phyloP scores from a whole-genome alignment of 305 asterid genomes.

The Rubia peregrina region DNA sequence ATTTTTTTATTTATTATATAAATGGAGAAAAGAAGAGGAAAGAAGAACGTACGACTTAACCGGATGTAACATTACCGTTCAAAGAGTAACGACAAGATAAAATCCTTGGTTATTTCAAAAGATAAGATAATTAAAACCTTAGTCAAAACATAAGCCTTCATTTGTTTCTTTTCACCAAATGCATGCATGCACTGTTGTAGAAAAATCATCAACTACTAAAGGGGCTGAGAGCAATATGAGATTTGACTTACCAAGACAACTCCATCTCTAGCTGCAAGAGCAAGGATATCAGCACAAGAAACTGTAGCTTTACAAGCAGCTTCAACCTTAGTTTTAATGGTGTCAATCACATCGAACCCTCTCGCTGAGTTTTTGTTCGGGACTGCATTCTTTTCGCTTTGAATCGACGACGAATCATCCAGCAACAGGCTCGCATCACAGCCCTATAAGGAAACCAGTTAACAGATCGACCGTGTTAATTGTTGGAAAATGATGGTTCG shows the following conservation, averaged over 20 bases:
- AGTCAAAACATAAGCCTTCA: too few species aligned
- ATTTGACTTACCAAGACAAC: constrained; percentile 14
- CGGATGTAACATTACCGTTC: too few species aligned
- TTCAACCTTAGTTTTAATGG: constrained; percentile 15
- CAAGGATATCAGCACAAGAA: constrained; percentile 19
- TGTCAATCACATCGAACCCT: constrained; percentile 12
- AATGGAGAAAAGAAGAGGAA: too few species aligned
- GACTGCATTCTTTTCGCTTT: constrained; percentile 12
- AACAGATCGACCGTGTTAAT: background rate
- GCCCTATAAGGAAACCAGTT: background rate
- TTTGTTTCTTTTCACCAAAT: too few species aligned
- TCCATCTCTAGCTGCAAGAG: constrained; percentile 20
- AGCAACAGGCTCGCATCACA: constrained; percentile 19
- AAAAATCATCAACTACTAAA: too few species aligned
- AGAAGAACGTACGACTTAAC: too few species aligned
- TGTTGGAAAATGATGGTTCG: too few species aligned
- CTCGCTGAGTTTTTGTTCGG: constrained; percentile 11
- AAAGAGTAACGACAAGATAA: too few species aligned
- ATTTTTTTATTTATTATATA: too few species aligned
- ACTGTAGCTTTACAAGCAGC: constrained; percentile 12
- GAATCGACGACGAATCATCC: constrained; percentile 7
- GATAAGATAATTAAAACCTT: too few species aligned
- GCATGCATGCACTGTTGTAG: background rate
- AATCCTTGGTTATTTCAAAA: too few species aligned
- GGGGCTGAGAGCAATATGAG: too few species aligned